Conservation (phyloP, 2,329 filamentous ascomycete species). For the Colletotrichum plurivorum region DNA sequence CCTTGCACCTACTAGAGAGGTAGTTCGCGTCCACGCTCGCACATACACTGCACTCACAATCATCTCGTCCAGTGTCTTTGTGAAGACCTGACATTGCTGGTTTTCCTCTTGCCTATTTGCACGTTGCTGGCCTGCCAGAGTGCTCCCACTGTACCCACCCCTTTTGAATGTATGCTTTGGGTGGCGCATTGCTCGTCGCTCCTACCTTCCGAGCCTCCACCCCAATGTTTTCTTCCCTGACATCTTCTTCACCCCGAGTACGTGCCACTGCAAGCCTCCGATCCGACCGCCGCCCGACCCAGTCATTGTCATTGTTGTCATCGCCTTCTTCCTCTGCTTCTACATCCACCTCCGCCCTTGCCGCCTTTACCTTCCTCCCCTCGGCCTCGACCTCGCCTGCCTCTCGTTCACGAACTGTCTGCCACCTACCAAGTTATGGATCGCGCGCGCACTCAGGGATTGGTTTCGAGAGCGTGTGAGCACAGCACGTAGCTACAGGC, state of each 20-base stretch:
- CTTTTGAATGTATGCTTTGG: constrained; percentile 38
- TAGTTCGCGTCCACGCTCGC: constrained; percentile 4
- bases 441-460: constrained; percentile 45
- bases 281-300: constrained; percentile 14
- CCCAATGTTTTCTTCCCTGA: constrained; percentile 41
- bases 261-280: constrained; percentile 39
- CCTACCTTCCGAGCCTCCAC: constrained; percentile 25
- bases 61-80: constrained; percentile 8
- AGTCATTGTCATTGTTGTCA: too few species aligned
- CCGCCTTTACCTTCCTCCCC: constrained; percentile 3
- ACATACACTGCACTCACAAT: too few species aligned
- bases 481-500: constrained; percentile 46
- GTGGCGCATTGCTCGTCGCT: constrained; percentile 40
- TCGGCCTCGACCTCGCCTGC: constrained; percentile 19
- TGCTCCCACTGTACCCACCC: constrained; percentile 9
- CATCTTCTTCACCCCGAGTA: constrained; percentile 35
- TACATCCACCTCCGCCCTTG: constrained; percentile 30
- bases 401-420: constrained; percentile 14
- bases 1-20: constrained; percentile 2
- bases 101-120: constrained; percentile 12
- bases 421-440: constrained; percentile 49
- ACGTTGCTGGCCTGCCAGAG: constrained; percentile 7
- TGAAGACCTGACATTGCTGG: constrained; percentile 31
- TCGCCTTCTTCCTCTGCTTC: constrained; percentile 35
- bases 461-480: constrained; percentile 48